Base-by-base conservation (phyloP, 768 basidiomycete genomes). In the Rhizopogon vesiculosus region DNA sequence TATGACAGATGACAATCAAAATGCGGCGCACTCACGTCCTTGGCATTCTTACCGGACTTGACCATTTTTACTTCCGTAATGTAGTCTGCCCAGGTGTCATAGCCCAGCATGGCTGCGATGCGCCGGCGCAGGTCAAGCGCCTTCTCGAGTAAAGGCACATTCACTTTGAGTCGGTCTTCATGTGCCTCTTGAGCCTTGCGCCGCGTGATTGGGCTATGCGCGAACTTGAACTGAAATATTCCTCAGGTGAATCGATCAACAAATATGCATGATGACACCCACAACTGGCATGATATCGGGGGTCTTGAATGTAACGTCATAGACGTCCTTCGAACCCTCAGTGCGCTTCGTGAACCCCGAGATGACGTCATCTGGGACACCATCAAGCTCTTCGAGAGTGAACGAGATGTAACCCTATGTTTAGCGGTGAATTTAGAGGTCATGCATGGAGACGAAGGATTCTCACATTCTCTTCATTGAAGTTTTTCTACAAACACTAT, bases 1-100 rank as follows among this genome's bases (percentile, higher is more conserved):
- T 3, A 15, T 25, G 25, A 12, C 22, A 45, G 51, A 16, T 46
- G 35, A 42, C 3, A 50, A 29, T 38, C 13, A 13, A 28, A 9
- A 35, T 49, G 44, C 19, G 31, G 54, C 18, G 45, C 19, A 63
- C 72, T 58, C 63, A 84, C 89, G 51, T 83, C 74, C 60, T 77
- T 69, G 7, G 88, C 84, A 19, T 77, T 79, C 44, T 81, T 72
- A 1, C 81, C 86, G 39, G 75, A 79, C 70, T 93, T 92, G 60
- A 89, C 82, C 91, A 93, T 93, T 74, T 91, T 91, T 45, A 83
- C 79, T 66, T 94, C 92, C 2, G 92, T 91, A 41, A 85, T 70
- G 66, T 87, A 93, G 69, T 90, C 91, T 1, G 90, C 92, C 85
- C 90, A 93, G 8, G 83, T 91, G 19, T 82, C 70, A 64, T 93